These are phyloP conservation scores for Nakazawaea ambrosiae DNA, from an alignment of 805 yeast genomes.

Conservation along the genomic window DNA sequence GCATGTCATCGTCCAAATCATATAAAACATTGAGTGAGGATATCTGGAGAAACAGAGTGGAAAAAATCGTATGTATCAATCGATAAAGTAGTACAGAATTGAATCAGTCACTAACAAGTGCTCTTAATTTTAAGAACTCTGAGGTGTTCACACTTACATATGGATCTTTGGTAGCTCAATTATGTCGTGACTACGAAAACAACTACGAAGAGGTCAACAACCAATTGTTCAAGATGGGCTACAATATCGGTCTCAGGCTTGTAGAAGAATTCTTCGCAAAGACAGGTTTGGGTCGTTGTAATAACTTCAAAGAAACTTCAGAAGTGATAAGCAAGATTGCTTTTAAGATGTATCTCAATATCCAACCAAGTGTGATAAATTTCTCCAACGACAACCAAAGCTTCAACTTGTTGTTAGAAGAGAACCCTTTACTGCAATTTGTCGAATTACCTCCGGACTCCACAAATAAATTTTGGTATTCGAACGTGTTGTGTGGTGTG, in stretches of 20 bases:
- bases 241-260: conserved; percentile 83
- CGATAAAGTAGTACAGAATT: too few species aligned
- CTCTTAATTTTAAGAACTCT: conserved; percentile 49
- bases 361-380: conserved; percentile 65
- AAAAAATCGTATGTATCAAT: conserved; percentile 61
- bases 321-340: conserved; percentile 84
- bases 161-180: conserved; percentile 88
- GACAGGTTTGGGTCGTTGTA: conserved; percentile 80
- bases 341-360: conserved; percentile 81
- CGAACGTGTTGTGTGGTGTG: conserved; percentile 85
- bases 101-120: background rate
- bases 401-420: conserved; percentile 66
- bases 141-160: conserved; percentile 93
- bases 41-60: conserved; percentile 82
- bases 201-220: conserved; percentile 75
- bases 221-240: conserved; percentile 90
- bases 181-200: conserved; percentile 74
- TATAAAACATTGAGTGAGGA: conserved; percentile 66
- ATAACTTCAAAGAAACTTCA: conserved; percentile 74
- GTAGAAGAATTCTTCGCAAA: conserved; percentile 91
- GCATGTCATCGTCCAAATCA: conserved; percentile 26
- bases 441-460: conserved; percentile 90
- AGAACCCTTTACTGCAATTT: conserved; percentile 90
- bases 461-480: conserved; percentile 78
- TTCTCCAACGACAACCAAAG: conserved; percentile 74